These are phyloP conservation scores for Diplosphaera chodatii DNA, from an alignment of 139 green algal species.

Conservation along the genomic window DNA sequence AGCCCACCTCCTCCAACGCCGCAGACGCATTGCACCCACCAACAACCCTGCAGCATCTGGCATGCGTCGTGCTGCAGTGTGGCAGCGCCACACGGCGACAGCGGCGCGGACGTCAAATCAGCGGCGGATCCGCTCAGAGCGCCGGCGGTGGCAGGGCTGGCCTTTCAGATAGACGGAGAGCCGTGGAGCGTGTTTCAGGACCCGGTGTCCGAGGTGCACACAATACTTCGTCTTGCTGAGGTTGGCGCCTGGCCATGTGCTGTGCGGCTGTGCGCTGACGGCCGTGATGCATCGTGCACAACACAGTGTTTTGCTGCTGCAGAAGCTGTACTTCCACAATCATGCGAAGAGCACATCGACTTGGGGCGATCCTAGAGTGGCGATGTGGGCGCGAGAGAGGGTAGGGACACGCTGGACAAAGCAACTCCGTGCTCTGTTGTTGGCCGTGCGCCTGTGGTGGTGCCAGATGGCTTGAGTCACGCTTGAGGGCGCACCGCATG, in stretches of 20 bases:
- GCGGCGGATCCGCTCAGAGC: not conserved
- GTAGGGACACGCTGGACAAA: not conserved
- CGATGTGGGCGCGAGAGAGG: not conserved
- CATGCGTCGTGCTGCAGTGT: not conserved
- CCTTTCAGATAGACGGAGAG: not conserved
- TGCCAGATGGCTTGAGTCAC: too few species aligned
- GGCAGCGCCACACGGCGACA: not conserved
- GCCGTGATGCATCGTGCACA: too few species aligned
- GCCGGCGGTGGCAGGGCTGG: not conserved
- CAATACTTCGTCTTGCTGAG: not conserved
- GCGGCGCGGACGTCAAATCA: too few species aligned
- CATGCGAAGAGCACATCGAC: not conserved
- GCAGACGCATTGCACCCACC: too few species aligned
- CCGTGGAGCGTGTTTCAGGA: not conserved
- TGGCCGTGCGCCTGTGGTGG: too few species aligned
- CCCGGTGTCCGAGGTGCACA: not conserved
- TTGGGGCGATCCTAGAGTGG: not conserved
- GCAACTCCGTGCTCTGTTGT: not conserved
- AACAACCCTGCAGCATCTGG: too few species aligned
- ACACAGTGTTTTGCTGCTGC: too few species aligned
- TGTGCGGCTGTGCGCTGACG: too few species aligned
- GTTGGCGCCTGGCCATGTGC: not conserved
- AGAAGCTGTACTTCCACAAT: not conserved
- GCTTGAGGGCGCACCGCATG: too few species aligned
- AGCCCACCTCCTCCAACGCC: too few species aligned